Base-by-base conservation (phyloP, 2,329 filamentous ascomycete genomes). In the Cladophialophora bantiana region DNA sequence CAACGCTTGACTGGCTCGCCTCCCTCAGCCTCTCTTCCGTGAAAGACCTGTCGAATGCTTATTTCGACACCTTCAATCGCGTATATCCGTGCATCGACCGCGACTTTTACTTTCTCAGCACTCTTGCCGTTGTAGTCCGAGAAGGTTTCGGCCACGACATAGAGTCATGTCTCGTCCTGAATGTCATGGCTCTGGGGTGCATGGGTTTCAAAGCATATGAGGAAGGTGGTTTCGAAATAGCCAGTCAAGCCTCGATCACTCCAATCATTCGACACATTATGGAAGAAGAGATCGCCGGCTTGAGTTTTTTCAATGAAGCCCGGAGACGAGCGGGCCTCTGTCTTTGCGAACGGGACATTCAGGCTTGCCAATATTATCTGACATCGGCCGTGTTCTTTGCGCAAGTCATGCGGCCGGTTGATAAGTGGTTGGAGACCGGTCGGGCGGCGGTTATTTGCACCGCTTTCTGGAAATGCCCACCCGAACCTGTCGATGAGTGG, bases 271-370 rank as follows among this genome's bases (percentile, higher is more conserved):
- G 78, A 75, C 59, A 72, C 72, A 63, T 77, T 75, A 78, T 84
- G 61, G 80, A 82, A 48, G 83, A 85, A 71, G 78, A 81, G 36
- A 79, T 79, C 26, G 75, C 82, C 2, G 84, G 84, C 0, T 70
- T 85, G 45, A 81, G 80, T 32, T 85, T 85, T 69, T 84, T 85
- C 75, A 85, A 86, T 63, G 83, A 85, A 72, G 83, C 83, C 6
- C 80, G 84, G 18, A 81, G 81, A 64, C 80, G 83, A 4, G 80
- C 84, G 66, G 84, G 84, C 1, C 84, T 85, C 67, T 75, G 84
- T 70, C 82, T 84, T 76, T 81, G 79, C 59, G 81, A 83, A 62
- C 83, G 82, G 45, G 80, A 83, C 57, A 71, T 86, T 4, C 82
- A 83, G 70, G 81, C 80, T 38, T 84, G 82, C 65, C 84, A 86